Conservation (phyloP, 768 basidiomycete genomes). For the Cystobasidium onofrii region DNA sequence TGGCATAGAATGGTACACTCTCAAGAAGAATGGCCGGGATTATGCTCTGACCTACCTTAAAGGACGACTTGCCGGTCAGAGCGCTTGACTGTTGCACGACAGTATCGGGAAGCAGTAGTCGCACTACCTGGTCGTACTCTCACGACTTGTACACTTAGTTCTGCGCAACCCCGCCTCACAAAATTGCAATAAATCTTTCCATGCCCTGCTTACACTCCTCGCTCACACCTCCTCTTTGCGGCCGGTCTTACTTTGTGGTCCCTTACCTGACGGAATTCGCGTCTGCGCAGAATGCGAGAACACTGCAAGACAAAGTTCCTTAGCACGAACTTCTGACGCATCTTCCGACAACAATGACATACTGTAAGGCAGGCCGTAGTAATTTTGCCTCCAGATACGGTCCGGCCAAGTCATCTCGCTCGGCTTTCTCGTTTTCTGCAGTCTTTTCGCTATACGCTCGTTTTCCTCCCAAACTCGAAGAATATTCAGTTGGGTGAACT, state of each 20-base stretch:
- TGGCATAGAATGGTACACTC: no score
- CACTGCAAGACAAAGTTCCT: neutral
- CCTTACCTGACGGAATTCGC: neutral
- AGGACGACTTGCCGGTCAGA: no score
- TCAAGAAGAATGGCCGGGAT: no score
- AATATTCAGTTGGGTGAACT: neutral
- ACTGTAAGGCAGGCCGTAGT: neutral
- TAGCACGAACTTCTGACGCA: neutral
- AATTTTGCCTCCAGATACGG: constrained; percentile 1
- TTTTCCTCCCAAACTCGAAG: neutral
- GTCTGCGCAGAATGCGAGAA: neutral
- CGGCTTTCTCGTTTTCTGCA: neutral
- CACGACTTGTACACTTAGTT: no score
- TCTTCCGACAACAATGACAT: neutral
- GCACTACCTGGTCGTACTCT: no score
- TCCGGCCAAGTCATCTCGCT: neutral
- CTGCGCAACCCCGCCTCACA: no score
- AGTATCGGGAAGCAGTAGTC: no score
- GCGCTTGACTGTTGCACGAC: no score
- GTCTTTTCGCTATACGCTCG: neutral
- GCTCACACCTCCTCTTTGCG: neutral
- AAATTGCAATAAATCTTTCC: no score
- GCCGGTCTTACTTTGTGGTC: neutral
- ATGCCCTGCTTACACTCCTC: neutral
- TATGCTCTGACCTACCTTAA: no score